A percentile compares a stretch with the other conserved stretches of the same genome.
Conservation (phyloP, 2,329 filamentous ascomycete genomes). For the Paracorniculantispora psalliotae region DNA sequence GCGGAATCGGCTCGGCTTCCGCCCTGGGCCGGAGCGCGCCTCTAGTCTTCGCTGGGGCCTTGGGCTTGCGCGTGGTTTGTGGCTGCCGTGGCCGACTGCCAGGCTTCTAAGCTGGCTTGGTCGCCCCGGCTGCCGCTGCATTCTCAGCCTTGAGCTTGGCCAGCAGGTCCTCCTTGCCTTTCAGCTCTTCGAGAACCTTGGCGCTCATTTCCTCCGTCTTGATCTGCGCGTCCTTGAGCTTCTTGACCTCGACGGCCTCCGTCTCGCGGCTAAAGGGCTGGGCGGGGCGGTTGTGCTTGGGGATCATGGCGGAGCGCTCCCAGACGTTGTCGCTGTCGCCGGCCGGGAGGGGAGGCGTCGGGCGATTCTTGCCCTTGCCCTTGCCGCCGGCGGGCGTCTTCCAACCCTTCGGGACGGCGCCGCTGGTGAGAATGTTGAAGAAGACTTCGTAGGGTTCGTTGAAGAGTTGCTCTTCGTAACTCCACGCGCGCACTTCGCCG, state of each 20-base stretch:
- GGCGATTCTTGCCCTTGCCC: slow-evolving; percentile 41
- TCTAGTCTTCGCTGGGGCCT: background rate
- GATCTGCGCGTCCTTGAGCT: slow-evolving; percentile 57
- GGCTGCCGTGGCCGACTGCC: background rate
- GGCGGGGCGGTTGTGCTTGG: slow-evolving; percentile 58
- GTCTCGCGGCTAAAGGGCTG: slow-evolving; percentile 71
- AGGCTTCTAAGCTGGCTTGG: slow-evolving; percentile 26
- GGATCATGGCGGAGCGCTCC: slow-evolving; percentile 70
- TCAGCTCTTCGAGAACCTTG: slow-evolving; percentile 55
- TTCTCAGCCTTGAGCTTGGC: slow-evolving; percentile 56
- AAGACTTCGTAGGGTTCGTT: slow-evolving; percentile 94
- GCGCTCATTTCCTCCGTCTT: slow-evolving; percentile 58
- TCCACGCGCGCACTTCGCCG: slow-evolving; percentile 69
- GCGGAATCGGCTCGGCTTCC: background rate
- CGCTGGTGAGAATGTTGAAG: slow-evolving; percentile 77
- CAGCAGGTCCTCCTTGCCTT: slow-evolving; percentile 59
- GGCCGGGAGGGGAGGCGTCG: slow-evolving; percentile 33
- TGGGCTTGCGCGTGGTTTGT: background rate
- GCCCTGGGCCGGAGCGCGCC: background rate
- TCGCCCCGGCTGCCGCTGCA: slow-evolving; percentile 35
- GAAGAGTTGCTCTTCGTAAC: slow-evolving; percentile 92
- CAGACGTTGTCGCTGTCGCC: slow-evolving; percentile 47
- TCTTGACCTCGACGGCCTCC: slow-evolving; percentile 58
- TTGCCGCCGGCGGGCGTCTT: slow-evolving; percentile 40
- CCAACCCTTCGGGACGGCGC: slow-evolving; percentile 51